Percentiles rank a stretch among this genome's conserved stretches.
Evolutionary conservation across 352 stramenopile genomes (phyloP).

Genomic region (Phytophthora sansomeana): DNA sequence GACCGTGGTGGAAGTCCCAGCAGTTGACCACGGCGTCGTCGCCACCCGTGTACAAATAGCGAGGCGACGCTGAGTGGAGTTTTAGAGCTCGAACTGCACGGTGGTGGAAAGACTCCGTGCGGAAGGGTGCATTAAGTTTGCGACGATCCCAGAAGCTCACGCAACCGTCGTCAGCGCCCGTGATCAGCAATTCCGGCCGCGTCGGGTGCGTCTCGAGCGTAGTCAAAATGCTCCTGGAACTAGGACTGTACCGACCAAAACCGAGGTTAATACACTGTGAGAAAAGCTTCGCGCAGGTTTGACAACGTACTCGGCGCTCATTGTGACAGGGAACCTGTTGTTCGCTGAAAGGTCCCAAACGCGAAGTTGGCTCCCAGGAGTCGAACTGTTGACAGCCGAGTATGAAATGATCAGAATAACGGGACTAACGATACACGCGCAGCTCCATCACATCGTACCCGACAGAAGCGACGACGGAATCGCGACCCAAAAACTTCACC

Average conservation of each 20-base stretch:
- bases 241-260: slow-evolving; percentile 34
- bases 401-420: slow-evolving; percentile 5
- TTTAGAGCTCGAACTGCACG: slow-evolving; percentile 71
- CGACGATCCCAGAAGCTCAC: slow-evolving; percentile 82
- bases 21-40: slow-evolving; percentile 70
- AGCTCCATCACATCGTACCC: slow-evolving; percentile 43
- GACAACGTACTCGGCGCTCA: slow-evolving; percentile 59
- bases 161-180: slow-evolving; percentile 69
- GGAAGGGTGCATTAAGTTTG: slow-evolving; percentile 69
- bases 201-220: slow-evolving; percentile 80
- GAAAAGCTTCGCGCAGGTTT: neutral
- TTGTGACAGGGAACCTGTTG: slow-evolving; percentile 61
- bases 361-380: slow-evolving; percentile 68
- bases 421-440: neutral
- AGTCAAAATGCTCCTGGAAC: slow-evolving; percentile 54
- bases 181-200: slow-evolving; percentile 78
- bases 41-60: slow-evolving; percentile 69
- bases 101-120: slow-evolving; percentile 71
- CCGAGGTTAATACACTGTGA: neutral
- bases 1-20: slow-evolving; percentile 80
- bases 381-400: slow-evolving; percentile 36
- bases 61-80: slow-evolving; percentile 68
- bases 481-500: slow-evolving; percentile 76
- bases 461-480: slow-evolving; percentile 75
- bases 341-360: slow-evolving; percentile 79